These are phyloP conservation scores for Populus ilicifolia DNA, from an alignment of 345 rosid genomes.

Conservation along the genomic window DNA sequence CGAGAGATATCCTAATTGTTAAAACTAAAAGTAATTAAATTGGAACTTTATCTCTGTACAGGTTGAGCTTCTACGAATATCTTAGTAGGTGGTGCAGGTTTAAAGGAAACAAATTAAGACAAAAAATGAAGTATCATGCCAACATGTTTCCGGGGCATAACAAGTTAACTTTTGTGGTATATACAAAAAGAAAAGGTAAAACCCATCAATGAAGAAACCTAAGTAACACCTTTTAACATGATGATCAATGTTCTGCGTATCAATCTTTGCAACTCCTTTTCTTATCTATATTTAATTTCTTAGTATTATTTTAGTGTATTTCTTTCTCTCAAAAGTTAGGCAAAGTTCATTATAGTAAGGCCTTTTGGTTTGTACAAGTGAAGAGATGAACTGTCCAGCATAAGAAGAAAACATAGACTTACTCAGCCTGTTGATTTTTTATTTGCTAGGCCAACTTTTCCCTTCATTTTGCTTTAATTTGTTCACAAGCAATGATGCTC, in stretches of 20 bases:
- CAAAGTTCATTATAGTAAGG: not conserved
- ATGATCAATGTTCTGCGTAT: not conserved
- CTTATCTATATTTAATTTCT: not conserved
- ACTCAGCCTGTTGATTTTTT: not conserved
- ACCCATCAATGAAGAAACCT: slow-evolving; percentile 9
- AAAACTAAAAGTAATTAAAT: no score
- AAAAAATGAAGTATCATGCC: not conserved
- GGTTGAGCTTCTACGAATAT: no score
- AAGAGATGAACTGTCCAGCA: slow-evolving; percentile 32
- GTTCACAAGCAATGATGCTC: not conserved
- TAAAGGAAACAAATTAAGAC: not conserved
- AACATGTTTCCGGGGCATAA: not conserved
- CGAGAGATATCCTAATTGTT: no score
- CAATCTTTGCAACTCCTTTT: not conserved
- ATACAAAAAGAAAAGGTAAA: not conserved
- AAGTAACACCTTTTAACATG: not conserved
- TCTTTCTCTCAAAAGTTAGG: not conserved
- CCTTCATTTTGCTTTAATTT: not conserved
- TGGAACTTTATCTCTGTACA: not conserved
- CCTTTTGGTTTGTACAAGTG: not conserved
- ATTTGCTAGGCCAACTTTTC: not conserved
- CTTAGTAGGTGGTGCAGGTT: not conserved
- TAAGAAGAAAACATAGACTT: not conserved
- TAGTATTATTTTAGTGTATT: slow-evolving; percentile 1
- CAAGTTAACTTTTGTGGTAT: not conserved